These are phyloP conservation scores for Linum tenue DNA, from an alignment of 345 rosid species.

Conservation along the genomic window DNA sequence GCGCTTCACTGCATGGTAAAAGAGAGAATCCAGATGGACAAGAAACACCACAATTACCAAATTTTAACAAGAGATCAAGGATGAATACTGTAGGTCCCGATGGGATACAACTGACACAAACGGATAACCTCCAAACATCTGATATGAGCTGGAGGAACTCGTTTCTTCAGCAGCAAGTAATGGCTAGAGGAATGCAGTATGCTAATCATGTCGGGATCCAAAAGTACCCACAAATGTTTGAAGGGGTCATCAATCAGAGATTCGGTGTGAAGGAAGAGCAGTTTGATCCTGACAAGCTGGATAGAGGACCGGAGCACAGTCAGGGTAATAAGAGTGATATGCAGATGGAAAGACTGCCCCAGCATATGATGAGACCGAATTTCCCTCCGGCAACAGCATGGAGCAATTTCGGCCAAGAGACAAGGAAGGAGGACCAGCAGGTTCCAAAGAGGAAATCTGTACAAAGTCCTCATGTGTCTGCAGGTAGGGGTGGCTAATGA, in stretches of 20 bases:
- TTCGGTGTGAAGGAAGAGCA: constrained; percentile 66
- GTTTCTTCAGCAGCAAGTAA: constrained; percentile 42
- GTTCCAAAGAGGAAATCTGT: constrained; percentile 59
- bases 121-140: constrained; percentile 51
- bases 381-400: constrained; percentile 47
- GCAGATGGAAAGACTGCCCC: constrained; percentile 47
- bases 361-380: constrained; percentile 46
- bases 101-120: constrained; percentile 58
- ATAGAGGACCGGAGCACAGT: constrained; percentile 30
- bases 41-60: constrained; percentile 50
- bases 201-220: constrained; percentile 40
- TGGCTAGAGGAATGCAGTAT: constrained; percentile 56
- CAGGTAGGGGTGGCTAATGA: constrained; percentile 24
- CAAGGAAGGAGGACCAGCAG: constrained; percentile 72
- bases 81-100: constrained; percentile 42
- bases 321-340: constrained; percentile 37
- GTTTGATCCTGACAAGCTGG: constrained; percentile 56
- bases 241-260: constrained; percentile 63
- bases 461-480: constrained; percentile 80
- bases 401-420: constrained; percentile 64
- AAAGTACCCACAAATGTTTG: constrained; percentile 61
- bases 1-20: constrained; percentile 48
- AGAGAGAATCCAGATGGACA: constrained; percentile 69
- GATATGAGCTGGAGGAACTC: constrained; percentile 65
- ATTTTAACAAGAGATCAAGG: constrained; percentile 56